Evolutionary conservation across 2,329 filamentous ascomycete species (phyloP).

Genomic region (Exophiala phaeomuriformis): DNA sequence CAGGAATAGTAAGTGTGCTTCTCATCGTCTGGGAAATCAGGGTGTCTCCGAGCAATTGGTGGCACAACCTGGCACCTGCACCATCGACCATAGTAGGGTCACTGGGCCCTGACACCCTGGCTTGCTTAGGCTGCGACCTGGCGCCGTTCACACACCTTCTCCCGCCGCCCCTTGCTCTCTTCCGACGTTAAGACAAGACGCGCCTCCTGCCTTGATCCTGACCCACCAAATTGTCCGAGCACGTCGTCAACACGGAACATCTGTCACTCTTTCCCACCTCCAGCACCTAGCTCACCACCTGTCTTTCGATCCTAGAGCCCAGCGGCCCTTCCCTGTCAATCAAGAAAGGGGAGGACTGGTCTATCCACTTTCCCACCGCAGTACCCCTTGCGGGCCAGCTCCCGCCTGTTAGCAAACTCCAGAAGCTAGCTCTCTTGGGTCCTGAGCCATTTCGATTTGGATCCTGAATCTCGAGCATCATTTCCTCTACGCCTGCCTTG

Average conservation of each 20-base stretch:
- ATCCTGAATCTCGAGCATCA: conserved; percentile 14
- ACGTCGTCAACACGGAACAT: conserved; percentile 21
- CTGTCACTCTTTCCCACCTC: conserved; percentile 15
- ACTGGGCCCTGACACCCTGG: not conserved
- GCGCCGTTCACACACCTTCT: not conserved
- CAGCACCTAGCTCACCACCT: not conserved
- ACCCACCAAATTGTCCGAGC: conserved; percentile 21
- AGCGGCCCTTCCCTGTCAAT: conserved; percentile 10
- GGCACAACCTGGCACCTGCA: not conserved
- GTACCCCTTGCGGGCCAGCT: conserved; percentile 22
- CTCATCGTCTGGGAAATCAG: not conserved
- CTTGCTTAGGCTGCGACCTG: not conserved
- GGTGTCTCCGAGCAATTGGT: not conserved
- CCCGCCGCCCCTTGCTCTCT: conserved; percentile 14
- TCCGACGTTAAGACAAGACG: conserved; percentile 14
- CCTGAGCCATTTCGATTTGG: conserved; percentile 21
- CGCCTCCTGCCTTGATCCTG: conserved; percentile 15
- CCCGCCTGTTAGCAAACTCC: conserved; percentile 17
- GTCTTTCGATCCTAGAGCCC: conserved; percentile 11
- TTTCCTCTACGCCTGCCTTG: conserved; percentile 14
- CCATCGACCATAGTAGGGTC: not conserved
- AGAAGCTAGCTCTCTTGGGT: conserved; percentile 14
- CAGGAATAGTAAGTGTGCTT: not conserved
- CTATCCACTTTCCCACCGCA: conserved; percentile 22
- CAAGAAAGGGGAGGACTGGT: conserved; percentile 20